Evolutionary conservation across 495 filamentous ascomycete species (phyloP).

Genomic region (Talaromyces adpressus): DNA sequence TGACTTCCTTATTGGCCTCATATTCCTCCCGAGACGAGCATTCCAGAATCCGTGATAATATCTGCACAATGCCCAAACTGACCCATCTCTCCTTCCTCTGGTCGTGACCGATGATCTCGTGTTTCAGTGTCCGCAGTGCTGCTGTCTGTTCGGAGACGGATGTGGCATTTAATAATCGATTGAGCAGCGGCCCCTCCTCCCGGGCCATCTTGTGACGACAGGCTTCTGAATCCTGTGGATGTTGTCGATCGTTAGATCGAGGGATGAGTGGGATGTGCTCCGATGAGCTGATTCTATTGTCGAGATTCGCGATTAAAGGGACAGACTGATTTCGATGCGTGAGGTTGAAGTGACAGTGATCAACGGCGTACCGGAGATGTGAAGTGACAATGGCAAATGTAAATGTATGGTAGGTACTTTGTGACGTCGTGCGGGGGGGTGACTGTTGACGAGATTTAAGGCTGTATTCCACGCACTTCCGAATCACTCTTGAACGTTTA

Average conservation of each 20-base stretch:
- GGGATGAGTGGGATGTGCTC: not conserved
- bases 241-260: not conserved
- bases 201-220: slow-evolving; percentile 32
- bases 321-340: not conserved
- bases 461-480: not conserved
- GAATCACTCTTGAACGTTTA: not conserved
- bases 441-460: not conserved
- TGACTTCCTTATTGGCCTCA: slow-evolving; percentile 28
- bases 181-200: slow-evolving; percentile 46
- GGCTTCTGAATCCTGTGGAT: not conserved
- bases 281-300: not conserved
- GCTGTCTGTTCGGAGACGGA: slow-evolving; percentile 54
- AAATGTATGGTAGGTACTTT: not conserved
- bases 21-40: slow-evolving; percentile 17
- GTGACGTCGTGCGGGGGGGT: not conserved
- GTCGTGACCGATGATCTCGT: slow-evolving; percentile 82
- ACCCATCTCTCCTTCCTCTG: slow-evolving; percentile 79
- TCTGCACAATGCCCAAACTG: slow-evolving; percentile 57
- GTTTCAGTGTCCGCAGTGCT: slow-evolving; percentile 69
- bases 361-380: not conserved
- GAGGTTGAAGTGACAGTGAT: not conserved
- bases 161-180: slow-evolving; percentile 54
- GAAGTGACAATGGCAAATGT: not conserved
- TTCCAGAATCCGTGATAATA: slow-evolving; percentile 55
- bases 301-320: not conserved